Percentiles rank a stretch among this genome's conserved stretches.
These are phyloP conservation scores for Anisodus tanguticus DNA, from an alignment of 257 asterid genomes.

Conservation along the genomic window DNA sequence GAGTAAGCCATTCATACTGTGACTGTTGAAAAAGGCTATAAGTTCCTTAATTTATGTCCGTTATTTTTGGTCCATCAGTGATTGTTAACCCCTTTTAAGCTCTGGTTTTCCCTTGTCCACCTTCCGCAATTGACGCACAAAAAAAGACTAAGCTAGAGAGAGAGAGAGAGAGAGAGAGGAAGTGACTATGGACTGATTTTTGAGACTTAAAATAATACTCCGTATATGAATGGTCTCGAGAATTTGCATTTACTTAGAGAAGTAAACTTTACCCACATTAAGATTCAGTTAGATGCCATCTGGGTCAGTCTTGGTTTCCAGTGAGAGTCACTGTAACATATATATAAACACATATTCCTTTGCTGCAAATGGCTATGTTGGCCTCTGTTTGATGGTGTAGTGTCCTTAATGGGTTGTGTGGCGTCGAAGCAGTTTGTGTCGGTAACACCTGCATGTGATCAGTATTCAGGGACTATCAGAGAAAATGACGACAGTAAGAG, in stretches of 20 bases:
- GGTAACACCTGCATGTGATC: conserved; percentile 77
- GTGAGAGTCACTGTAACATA: conserved; percentile 3
- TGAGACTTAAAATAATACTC: conserved; percentile 33
- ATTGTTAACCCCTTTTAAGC: conserved; percentile 44
- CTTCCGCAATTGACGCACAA: conserved; percentile 64
- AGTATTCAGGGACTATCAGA: conserved; percentile 61
- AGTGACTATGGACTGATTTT: conserved; percentile 32
- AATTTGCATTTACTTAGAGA: conserved; percentile 27
- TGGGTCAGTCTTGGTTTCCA: conserved; percentile 45
- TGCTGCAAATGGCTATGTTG: neutral
- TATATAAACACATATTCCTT: too few relatives aligned
- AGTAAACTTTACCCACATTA: conserved; percentile 49
- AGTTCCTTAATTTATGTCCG: conserved; percentile 51
- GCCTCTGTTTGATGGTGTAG: neutral
- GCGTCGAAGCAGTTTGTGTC: conserved; percentile 77
- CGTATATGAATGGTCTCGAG: conserved; percentile 26
- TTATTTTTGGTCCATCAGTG: conserved; percentile 56
- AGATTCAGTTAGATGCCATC: conserved; percentile 46
- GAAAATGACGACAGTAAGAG: conserved; percentile 35
- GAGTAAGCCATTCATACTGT: too few relatives aligned
- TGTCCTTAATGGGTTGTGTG: conserved; percentile 76
- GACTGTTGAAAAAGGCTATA: neutral
- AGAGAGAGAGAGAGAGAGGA: conserved; percentile 26
- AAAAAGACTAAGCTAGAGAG: neutral
- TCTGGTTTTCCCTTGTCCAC: conserved; percentile 17